Base-by-base conservation (phyloP, 805 yeast genomes). In the Ogataea nitratoaversa region DNA sequence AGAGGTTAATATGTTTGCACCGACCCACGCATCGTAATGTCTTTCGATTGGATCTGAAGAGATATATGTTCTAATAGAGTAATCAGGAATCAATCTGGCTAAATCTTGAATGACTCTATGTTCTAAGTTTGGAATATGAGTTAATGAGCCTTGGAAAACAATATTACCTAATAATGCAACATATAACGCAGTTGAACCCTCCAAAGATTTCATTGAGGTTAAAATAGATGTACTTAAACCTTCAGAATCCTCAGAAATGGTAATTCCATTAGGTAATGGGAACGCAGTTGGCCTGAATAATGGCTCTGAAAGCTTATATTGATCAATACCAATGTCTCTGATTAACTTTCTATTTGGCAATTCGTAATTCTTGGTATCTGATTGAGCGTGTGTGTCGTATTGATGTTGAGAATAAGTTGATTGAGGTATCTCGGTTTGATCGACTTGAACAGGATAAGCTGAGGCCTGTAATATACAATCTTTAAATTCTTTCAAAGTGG, bases 1-100 rank as follows among this genome's bases (percentile, higher is more conserved):
- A 30, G 57, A 49, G 12, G 84, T 79, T 49, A 82, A 68, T 46
- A 79, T 79, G 41, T 81, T 74, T 1, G 88, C 87, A n/a, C 89
- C 89, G 23, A 80, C 63, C 89, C 89, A 82, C 19, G 74, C 68
- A 36, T 82, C 76, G 47, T 69, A 74, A 46, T 70, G 76, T 46
- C 81, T 70, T 44, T 82, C 88, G 52, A 63, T 57, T 6, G 66
- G 49, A 39, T 62, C 68, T 11, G 66, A 68, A 27, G 72, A 65
- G 33, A 62, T 50, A 25, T 62, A 67, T 17, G 71, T 66, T 41
- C 66, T 60, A 45, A 66, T 64, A 38, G 57, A 63, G 56, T 60
- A 72, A 59, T 70, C 72, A 6, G 84, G 82, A 52, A 79, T 73
- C 46, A 70, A 63, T 43, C 72, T 69, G 36, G 72, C 62, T 47